Percentiles rank a stretch among this genome's conserved stretches.
Conservation (phyloP, 768 basidiomycete genomes). For the Suillus subalutaceus region DNA sequence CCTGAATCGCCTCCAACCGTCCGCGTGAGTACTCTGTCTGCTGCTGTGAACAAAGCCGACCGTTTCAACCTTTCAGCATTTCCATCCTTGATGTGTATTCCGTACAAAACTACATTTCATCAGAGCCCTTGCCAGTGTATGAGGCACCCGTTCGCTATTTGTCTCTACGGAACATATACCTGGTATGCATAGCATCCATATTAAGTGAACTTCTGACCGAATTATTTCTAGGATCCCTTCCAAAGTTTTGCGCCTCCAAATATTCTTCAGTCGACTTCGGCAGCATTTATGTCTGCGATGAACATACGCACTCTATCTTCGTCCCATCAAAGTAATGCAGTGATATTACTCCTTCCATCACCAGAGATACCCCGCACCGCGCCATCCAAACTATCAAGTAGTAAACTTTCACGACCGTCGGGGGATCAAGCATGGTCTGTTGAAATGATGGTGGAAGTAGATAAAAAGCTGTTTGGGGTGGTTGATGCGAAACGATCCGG, state of each 20-base stretch:
- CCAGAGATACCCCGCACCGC: conserved; percentile 44
- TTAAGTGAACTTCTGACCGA: conserved; percentile 7
- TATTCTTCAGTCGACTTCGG: conserved; percentile 55
- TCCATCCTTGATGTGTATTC: conserved; percentile 58
- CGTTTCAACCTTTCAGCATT: conserved; percentile 36
- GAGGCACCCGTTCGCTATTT: conserved; percentile 60
- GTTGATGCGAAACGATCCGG: conserved; percentile 31
- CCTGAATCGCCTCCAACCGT: conserved; percentile 47
- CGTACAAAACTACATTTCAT: conserved; percentile 48
- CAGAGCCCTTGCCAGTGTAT: conserved; percentile 35
- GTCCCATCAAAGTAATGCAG: neutral
- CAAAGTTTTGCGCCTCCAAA: conserved; percentile 57
- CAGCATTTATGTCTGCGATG: conserved; percentile 46
- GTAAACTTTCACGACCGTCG: conserved; percentile 25
- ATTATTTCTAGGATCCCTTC: conserved; percentile 33
- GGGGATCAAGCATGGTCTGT: conserved; percentile 41
- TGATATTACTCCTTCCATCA: conserved; percentile 51
- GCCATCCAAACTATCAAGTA: conserved; percentile 41
- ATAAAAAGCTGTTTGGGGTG: conserved; percentile 39
- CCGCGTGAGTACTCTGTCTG: conserved; percentile 38
- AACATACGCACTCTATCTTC: conserved; percentile 17
- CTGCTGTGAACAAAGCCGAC: neutral
- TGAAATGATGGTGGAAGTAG: conserved; percentile 35
- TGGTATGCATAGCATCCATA: conserved; percentile 10
- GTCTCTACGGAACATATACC: conserved; percentile 25